Evolutionary conservation across 2,329 filamentous ascomycete species (phyloP), one percentile per base, ranked within the genome.

Genomic region (Aotearoamyces nothofagi): DNA sequence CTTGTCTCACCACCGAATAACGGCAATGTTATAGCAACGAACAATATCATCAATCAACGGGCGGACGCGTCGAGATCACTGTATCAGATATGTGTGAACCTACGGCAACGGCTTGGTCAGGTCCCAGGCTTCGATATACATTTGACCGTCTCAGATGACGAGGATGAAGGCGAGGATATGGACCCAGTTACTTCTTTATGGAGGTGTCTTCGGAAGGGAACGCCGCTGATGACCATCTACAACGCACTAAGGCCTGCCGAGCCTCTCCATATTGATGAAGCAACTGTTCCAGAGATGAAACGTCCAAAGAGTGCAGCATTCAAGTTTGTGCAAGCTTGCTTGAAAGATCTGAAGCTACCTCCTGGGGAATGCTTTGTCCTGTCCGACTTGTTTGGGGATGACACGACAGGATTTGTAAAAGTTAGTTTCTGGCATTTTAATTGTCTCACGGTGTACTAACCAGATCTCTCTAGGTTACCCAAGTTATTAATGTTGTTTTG

Each of bases 371-470:
- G 82, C 46, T 96, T 96, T 53, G 79, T 92, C 44, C 78, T 98
- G 43, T 80, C 73, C 33, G 87, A 98, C 54, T 60, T 96, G 25
- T 86, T 90, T 54, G 82, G 83, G 30, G 83, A 86, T 44, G 92
- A 94, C 53, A 98, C 90, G 1, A 94, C 83, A 24, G 90, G 90
- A 3, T 96, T 98, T 51, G 84, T 94, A 41, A 96, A 96, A 69
- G 81, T 83, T 50, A 20, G 44, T 24, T 27, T 7, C 9, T 15
- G 14, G 13, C 25, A 14, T 13, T 14, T 15, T 20, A 16, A 11
- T 3, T 25, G 26, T 27, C 9, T 17, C 15, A 6, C 26, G 10
- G 13, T 25, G 9, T 17, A 23, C 14, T 15, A 10, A 20, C 8
- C 19, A 20, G 19, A 8, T 8, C 19, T 8, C 7, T 20, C 22